Evolutionary conservation across 2,329 filamentous ascomycete genomes (phyloP).

Genomic region (Akanthomyces uredinophilus): DNA sequence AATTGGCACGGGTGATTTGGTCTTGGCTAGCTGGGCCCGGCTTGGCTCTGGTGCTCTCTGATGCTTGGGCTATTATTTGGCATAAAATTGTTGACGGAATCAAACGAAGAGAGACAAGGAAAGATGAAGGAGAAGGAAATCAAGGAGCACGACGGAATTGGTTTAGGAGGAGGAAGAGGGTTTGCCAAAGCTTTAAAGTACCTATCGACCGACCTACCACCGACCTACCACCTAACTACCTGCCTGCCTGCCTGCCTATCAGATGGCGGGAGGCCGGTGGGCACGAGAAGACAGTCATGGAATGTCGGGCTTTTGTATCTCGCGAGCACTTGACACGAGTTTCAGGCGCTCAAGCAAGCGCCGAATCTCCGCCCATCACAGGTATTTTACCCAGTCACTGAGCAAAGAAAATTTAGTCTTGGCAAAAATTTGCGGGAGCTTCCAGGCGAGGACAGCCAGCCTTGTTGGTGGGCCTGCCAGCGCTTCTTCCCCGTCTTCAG

Average conservation of each 20-base stretch:
- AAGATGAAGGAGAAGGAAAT: background rate
- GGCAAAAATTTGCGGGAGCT: no score
- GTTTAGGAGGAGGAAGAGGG: background rate
- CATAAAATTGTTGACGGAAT: background rate
- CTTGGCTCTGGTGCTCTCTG: background rate
- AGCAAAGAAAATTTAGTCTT: no score
- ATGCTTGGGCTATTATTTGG: background rate
- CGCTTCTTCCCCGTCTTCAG: background rate
- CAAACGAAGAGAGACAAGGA: background rate
- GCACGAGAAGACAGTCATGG: background rate
- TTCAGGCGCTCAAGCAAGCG: no score
- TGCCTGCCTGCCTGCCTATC: background rate
- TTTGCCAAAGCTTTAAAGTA: background rate
- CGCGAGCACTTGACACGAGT: no score
- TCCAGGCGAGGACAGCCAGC: no score
- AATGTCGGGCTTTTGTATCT: no score
- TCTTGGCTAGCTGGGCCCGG: background rate
- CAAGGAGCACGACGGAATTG: background rate
- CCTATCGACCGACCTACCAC: no score
- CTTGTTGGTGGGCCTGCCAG: background rate
- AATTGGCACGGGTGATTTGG: background rate
- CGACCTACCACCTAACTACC: no score
- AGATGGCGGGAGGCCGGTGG: background rate
- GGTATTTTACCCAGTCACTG: no score
- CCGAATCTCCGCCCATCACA: no score